These are phyloP conservation scores for Coemansia sp. DNA, from an alignment of 192 early-diverging fungal genomes.

Conservation along the genomic window DNA sequence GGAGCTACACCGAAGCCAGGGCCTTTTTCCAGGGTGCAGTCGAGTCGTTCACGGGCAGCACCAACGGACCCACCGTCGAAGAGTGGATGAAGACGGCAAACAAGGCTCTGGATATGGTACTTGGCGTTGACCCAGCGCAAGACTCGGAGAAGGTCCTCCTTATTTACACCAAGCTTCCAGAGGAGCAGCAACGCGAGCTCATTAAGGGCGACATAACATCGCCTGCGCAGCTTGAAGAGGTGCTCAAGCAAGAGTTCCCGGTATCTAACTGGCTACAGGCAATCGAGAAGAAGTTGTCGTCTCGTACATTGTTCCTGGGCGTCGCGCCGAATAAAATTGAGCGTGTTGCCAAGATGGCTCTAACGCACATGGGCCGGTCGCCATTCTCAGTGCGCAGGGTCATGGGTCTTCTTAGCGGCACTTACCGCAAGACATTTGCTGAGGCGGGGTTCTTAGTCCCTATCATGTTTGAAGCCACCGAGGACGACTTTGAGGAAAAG, in stretches of 20 bases:
- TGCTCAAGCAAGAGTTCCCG: slow-evolving; percentile 3
- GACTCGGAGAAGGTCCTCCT: slow-evolving; percentile 6
- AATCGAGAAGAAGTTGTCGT: slow-evolving; percentile 7
- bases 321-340: slow-evolving; percentile 5
- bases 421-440: slow-evolving; percentile 3
- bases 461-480: slow-evolving; percentile 3
- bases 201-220: slow-evolving; percentile 9
- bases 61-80: slow-evolving; percentile 4
- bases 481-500: slow-evolving; percentile 8
- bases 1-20: slow-evolving; percentile 5
- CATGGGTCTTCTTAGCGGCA: slow-evolving; percentile 9
- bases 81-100: slow-evolving; percentile 9
- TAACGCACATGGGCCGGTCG: slow-evolving; percentile 5
- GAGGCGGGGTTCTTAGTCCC: slow-evolving; percentile 5
- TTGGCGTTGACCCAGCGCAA: slow-evolving; percentile 7
- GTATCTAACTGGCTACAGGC: slow-evolving; percentile 6
- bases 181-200: slow-evolving; percentile 10
- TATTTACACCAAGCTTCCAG: slow-evolving; percentile 1
- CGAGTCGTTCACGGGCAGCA: slow-evolving; percentile 4
- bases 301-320: slow-evolving; percentile 7
- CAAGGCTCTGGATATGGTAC: slow-evolving; percentile 9
- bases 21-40: slow-evolving; percentile 11
- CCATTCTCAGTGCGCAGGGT: slow-evolving; percentile 6
- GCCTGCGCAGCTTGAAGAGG: not conserved
- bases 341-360: slow-evolving; percentile 4